Base-by-base conservation (phyloP, 257 asterid genomes). In the Paraleonurus japonicus region DNA sequence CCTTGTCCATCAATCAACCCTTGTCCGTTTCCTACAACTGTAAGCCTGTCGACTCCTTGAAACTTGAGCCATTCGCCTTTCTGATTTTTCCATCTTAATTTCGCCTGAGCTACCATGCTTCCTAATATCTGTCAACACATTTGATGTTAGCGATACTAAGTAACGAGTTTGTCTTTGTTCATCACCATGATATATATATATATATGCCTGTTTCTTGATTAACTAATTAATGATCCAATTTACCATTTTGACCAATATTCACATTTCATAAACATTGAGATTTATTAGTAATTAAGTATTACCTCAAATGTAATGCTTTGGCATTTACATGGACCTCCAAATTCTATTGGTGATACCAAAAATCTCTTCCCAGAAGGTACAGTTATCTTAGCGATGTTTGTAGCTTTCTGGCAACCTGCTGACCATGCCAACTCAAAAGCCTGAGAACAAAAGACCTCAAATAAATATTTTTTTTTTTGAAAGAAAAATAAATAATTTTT, bases 1-100 rank as follows among this genome's bases (percentile, higher is more conserved):
- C 89, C 91, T 27, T 47, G 79, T 8, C 87, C 91, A 61, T 86
- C 79, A 41, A 86, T 48, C 11, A 58, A 15, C 20, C 89, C 87
- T 51, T 23, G 35, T 17, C 67, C 83, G 51, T 75, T 67, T 0
- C 90, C 90, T 4, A 24, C 47, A 7, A 85, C 61, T 0, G 2
- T 1, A 7, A 85, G 87, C 1, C 80, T 72, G 11, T 74, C 57
- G 5, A 85, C 73, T 1, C 35, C n/a, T 24, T 10, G 17, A 72
- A 85, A 85, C 55, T 51, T 51, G 30, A 83, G 50, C 88, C 90
- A 85, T 61, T 19, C 30, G 2, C 41, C 47, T 51, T 5, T 19
- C 13, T 0, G 3, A 19, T 1, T 66, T 70, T 9, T 12, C 83
- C 82, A 81, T 55, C 50, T 73, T 33, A 33, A 37, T 69, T 39